A percentile compares a stretch with the other conserved stretches of the same genome.
Conservation (phyloP, 176 grass and related monocot species). For the Otatea glauca region DNA sequence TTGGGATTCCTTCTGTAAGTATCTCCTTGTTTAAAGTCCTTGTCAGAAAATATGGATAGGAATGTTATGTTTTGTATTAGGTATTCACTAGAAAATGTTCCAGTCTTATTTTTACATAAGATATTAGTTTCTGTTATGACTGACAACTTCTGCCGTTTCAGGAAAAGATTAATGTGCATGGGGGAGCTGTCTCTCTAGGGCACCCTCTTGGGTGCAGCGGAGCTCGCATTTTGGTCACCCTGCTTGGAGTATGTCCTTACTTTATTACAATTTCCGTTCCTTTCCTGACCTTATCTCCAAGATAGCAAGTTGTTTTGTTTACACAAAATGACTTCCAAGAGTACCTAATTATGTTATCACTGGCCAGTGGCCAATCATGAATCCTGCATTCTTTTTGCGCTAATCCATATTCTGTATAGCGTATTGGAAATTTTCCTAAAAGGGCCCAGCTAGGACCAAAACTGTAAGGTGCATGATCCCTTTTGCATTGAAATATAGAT, state of each 20-base stretch:
- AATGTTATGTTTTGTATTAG: neutral
- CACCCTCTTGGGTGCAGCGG: conserved; percentile 96
- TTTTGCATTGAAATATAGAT: no score
- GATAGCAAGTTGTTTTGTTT: neutral
- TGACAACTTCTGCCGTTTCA: conserved; percentile 24
- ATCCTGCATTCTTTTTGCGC: no score
- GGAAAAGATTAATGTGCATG: conserved; percentile 96
- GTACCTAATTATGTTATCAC: no score
- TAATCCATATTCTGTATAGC: neutral
- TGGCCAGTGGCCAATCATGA: no score
- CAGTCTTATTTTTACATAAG: neutral
- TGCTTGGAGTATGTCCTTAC: conserved; percentile 70
- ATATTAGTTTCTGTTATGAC: neutral
- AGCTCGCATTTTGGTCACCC: conserved; percentile 84
- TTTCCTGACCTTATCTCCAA: neutral
- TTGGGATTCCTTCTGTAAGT: conserved; percentile 80
- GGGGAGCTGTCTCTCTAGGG: conserved; percentile 86
- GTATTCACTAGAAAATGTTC: neutral
- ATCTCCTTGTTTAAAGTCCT: neutral
- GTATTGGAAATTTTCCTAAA: neutral
- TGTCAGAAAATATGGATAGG: neutral
- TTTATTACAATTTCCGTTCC: neutral
- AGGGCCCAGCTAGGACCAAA: neutral
- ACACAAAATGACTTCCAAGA: no score
- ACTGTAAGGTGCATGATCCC: neutral